Evolutionary conservation across 2,329 filamentous ascomycete genomes (phyloP), one percentile per base, ranked within the genome.

Genomic region (Curvularia lunata): DNA sequence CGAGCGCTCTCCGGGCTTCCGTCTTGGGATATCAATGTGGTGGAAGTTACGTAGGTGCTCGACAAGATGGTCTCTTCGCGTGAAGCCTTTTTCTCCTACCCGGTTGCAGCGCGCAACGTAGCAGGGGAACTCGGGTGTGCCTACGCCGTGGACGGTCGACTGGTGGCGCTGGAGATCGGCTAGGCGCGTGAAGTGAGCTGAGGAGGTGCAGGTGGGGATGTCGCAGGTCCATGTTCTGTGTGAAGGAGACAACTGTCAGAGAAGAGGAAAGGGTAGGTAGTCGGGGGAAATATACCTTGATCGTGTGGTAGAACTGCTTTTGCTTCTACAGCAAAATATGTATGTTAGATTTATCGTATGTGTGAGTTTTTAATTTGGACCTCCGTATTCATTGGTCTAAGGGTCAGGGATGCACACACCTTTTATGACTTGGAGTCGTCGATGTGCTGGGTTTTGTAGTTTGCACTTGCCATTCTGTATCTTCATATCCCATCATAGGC

Each of bases 21-120:
- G 62, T 66, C 80, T 80, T 18, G 76, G 77, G 41, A 80, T 77
- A 48, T 82, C 76, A 45, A 80, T 70, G 53, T 82, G 79, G 66
- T 87, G 85, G 58, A 81, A 85, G 42, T 83, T 83, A 51, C 85
- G 76, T 51, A 84, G 69, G 68, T 88, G 85, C 66, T 87, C 85
- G 38, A 78, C 78, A 40, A 86, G 75, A 66, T 87, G 85, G 65
- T 88, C 85, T 51, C 80, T 77, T 5, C 85, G 78, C 4, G 82
- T 82, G 65, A 87, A 87, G 0, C 84, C 85, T 58, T 74, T 75
- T 42, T 71, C 66, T 23, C 64, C 71, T 1, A 75, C 58, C 9
- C 74, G 70, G n/a, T 64, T 68, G 58, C 74, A 76, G 37, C 62
- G 61, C 0, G 68, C 61, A 1, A 75, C 68, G 1, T 64, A 65